A percentile compares a stretch with the other conserved stretches of the same genome.
Conservation (phyloP, 169 alveolate species). For the Plasmodium gallinaceum region DNA sequence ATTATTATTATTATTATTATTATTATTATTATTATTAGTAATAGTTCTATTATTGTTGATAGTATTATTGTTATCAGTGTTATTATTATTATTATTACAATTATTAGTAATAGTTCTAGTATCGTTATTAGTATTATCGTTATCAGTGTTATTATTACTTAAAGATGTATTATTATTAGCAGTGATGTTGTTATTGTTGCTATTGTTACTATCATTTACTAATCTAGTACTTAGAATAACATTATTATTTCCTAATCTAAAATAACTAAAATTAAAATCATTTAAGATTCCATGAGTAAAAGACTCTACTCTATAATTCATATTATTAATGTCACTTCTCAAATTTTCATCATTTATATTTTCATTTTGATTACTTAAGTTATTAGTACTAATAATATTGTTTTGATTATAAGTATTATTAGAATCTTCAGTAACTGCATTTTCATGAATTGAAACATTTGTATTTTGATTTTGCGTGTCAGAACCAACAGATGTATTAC, state of each 20-base stretch:
- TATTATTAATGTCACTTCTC: background rate
- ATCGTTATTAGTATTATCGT: background rate
- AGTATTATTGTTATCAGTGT: background rate
- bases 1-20: background rate
- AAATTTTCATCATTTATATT: background rate
- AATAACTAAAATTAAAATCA: slow-evolving; percentile 24
- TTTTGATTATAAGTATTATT: background rate
- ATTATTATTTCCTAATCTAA: slow-evolving; percentile 4
- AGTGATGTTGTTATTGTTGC: background rate
- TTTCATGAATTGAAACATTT: background rate
- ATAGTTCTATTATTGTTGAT: background rate
- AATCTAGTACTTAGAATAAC: background rate
- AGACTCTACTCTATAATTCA: background rate
- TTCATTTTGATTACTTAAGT: background rate
- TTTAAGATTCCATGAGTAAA: background rate
- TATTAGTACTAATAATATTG: background rate
- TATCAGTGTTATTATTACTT: background rate
- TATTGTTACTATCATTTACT: background rate
- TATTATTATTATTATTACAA: too few relatives aligned
- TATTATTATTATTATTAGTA: background rate
- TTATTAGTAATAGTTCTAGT: background rate
- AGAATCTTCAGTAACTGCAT: background rate
- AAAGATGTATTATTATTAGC: background rate
- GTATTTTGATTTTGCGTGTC: background rate
- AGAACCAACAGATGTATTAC: background rate